Base-by-base conservation (phyloP, 2,329 filamentous ascomycete genomes). In the Ilyonectria sp. region DNA sequence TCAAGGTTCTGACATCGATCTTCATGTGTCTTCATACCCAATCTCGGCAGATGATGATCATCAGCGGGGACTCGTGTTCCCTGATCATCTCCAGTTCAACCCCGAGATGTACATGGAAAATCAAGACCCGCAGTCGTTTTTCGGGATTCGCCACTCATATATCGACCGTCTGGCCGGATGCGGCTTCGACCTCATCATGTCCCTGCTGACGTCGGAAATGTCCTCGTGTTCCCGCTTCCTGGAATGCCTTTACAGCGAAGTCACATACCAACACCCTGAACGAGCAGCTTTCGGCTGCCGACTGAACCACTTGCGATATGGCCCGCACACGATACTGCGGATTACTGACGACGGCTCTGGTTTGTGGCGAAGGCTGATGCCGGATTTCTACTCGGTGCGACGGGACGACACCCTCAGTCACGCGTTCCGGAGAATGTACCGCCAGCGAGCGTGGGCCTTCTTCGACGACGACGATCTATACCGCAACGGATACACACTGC, bases 401-500 rank as follows among this genome's bases (percentile, higher is more conserved):
- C 26, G 4, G 3, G 37, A 4, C 9, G 4, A 26, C 21, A 2
- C 17, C 29, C 29, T 40, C 4, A 21, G 44, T 1, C 11, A 26
- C 5, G 59, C 67, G 1, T 67, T 40, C 23, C 46, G 58, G 11
- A 60, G 67, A 6, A 55, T 60, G 46, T 60, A 54, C 53, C 63
- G 60, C 1, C 67, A 69, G 19, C 67, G 55, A 1, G 64, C 63
- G 6, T 67, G 67, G 67, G 55, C 56, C 1, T 50, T 69, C 33
- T 61, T 69, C 4, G 64, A 67, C 4, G 50, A 53, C n/a, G 29
- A 53, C 10, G 33, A 31, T 2, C n/a, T 35, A 17, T 53, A 52
- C 29, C 10, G 6, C 29, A 11, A 52, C 2, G n/a, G 10, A 15
- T 29, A 11, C 23, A 7, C 5, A 6, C 23, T 31, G 13, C 47